phyloP scores from a whole-genome alignment of 2,329 filamentous ascomycete genomes.

The Grosmannia huntii region DNA sequence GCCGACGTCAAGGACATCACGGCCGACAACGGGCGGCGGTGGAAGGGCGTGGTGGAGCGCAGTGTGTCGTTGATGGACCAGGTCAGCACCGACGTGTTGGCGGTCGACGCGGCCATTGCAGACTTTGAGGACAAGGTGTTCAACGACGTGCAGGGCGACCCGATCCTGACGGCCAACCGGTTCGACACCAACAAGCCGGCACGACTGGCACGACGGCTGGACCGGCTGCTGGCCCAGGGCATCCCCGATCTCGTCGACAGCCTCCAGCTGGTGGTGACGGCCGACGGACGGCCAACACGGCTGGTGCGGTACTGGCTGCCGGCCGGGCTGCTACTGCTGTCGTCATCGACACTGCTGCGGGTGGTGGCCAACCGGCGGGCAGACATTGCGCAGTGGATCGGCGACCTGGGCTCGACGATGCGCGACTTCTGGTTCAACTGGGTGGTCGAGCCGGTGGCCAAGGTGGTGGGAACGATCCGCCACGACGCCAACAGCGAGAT shows the following conservation, averaged over 20 bases:
- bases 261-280: constrained; percentile 40
- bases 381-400: constrained; percentile 69
- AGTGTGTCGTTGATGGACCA: constrained; percentile 80
- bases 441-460: constrained; percentile 75
- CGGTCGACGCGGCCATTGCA: constrained; percentile 46
- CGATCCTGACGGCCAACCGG: constrained; percentile 40
- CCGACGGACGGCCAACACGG: constrained; percentile 63
- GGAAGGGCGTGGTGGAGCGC: constrained; percentile 63
- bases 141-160: constrained; percentile 47
- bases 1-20: constrained; percentile 25
- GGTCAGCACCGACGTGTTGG: constrained; percentile 59
- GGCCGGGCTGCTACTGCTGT: constrained; percentile 55
- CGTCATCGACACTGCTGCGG: constrained; percentile 74
- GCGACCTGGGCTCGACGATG: constrained; percentile 63
- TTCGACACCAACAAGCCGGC: constrained; percentile 39
- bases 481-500: constrained; percentile 90
- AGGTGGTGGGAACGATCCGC: constrained; percentile 80
- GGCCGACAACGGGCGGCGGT: constrained; percentile 30
- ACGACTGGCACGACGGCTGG: constrained; percentile 53
- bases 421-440: constrained; percentile 94
- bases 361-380: constrained; percentile 62
- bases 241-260: constrained; percentile 53
- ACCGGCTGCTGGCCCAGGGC: constrained; percentile 53
- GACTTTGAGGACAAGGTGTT: constrained; percentile 57
- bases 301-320: constrained; percentile 86